Evolutionary conservation across 768 basidiomycete species (phyloP), one percentile per base, ranked within the genome.

Genomic region (Dioszegia aurantiaca): DNA sequence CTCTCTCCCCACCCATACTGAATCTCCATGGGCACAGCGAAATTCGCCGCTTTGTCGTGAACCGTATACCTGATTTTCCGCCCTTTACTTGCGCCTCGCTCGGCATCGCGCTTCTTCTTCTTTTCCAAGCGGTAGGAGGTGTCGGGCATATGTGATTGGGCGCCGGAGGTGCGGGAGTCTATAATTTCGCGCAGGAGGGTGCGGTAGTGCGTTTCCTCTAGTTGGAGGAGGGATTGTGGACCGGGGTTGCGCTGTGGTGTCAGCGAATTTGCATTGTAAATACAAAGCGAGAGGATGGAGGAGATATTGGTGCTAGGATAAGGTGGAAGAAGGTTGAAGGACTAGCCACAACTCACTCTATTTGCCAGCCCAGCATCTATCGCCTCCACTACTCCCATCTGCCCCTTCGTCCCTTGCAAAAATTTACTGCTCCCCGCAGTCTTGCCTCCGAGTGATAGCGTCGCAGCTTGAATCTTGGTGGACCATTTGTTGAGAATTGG

Each of bases 31-130:
- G 94, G 94, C 1, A 92, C 89, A 87, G 94, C 94, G 74, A 97
- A 98, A 76, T 92, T 91, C 75, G 92, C 89, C 48, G 95, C 80
- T 79, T 95, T 98, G 68, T 98, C 92, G 70, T 98, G 95, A 1
- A 89, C 85, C 63, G 94, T 88, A 75, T 91, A 95, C 85, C 93
- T 83, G 61, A 99, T 78, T 77, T 92, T 94, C 58, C 94, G 81
- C 4, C 95, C 95, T 79, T 98, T 98, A 78, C 88, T 91, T 9
- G 91, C 94, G 65, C 87, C 90, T 0, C 91, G 90, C 73, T 99
- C 94, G n/a, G 94, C 89, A 31, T 74, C 76, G 51, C 81, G 78
- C 72, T 86, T 88, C 76, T 87, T 87, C 79, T 87, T 78, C 68
- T 78, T 78, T 62, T 77, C 73, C 24, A 53, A 23, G 4, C 51